Percentiles rank a stretch among this genome's conserved stretches.
These are phyloP conservation scores for Leptomonas seymouri DNA, from an alignment of 208 protist species.

Conservation along the genomic window DNA sequence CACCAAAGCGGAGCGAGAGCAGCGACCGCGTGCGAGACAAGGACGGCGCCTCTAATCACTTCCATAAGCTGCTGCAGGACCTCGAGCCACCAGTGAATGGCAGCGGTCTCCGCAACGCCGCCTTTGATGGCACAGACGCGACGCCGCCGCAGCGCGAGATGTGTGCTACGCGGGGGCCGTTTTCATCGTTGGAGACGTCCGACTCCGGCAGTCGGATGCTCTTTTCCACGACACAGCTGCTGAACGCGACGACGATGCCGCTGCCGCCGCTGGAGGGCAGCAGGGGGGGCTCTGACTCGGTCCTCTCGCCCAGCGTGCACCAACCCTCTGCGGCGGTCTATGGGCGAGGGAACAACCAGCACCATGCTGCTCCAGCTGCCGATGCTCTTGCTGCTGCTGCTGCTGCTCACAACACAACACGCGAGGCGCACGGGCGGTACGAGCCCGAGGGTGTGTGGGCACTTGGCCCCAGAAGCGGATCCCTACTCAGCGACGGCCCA, in stretches of 20 bases:
- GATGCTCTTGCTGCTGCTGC: neutral
- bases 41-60: neutral
- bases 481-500: neutral
- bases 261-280: conserved; percentile 11
- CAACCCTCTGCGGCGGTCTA: no score
- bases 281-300: neutral
- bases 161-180: conserved; percentile 3
- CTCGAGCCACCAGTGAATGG: neutral
- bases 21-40: neutral
- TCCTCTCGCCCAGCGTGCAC: conserved; percentile 19
- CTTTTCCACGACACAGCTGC: conserved; percentile 12
- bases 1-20: conserved; percentile 11
- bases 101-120: neutral
- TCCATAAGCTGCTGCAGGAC: conserved; percentile 12
- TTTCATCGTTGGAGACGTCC: conserved; percentile 5
- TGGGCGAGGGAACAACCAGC: no score
- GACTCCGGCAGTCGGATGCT: conserved; percentile 8
- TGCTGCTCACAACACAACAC: neutral
- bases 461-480: conserved; percentile 6
- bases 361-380: no score
- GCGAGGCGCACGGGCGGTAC: neutral
- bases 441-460: conserved; percentile 4
- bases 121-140: conserved; percentile 9
- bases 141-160: neutral
- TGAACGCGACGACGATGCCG: conserved; percentile 22